These are phyloP conservation scores for Yamadazyma diospyri DNA, from an alignment of 1,139 yeast genomes.

Conservation along the genomic window DNA sequence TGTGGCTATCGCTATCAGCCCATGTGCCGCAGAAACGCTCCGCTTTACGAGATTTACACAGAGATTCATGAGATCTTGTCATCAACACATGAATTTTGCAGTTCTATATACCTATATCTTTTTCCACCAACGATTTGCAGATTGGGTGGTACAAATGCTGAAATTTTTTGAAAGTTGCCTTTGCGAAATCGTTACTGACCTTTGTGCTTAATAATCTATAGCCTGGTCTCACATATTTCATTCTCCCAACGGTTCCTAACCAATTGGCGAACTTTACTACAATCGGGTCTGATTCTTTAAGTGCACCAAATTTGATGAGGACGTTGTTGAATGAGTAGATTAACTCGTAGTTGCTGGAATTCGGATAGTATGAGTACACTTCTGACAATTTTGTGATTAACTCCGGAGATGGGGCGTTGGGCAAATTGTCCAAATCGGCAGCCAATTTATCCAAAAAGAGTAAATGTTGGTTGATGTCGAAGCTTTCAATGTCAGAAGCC, in stretches of 20 bases:
- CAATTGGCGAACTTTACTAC: constrained; percentile 29
- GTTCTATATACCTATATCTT: constrained; percentile 21
- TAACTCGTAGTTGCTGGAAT: constrained; percentile 31
- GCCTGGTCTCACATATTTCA: constrained; percentile 44
- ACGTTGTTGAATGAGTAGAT: constrained; percentile 30
- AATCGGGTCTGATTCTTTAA: constrained; percentile 15
- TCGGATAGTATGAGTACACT: constrained; percentile 24
- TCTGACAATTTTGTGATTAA: constrained; percentile 20
- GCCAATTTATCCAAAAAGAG: constrained; percentile 32
- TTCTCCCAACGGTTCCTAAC: constrained; percentile 42
- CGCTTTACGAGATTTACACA: too few species aligned
- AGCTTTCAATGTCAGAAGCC: constrained; percentile 20
- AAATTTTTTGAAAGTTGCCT: constrained; percentile 22
- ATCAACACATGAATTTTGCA: not conserved
- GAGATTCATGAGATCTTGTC: not conserved
- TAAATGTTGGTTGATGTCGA: constrained; percentile 34
- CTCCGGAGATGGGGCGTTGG: constrained; percentile 12
- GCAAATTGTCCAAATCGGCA: constrained; percentile 18
- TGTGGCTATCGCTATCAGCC: too few species aligned
- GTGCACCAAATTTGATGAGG: constrained; percentile 27
- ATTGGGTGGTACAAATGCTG: constrained; percentile 36
- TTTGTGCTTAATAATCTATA: constrained; percentile 26
- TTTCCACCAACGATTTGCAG: constrained; percentile 33
- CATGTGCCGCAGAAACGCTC: too few species aligned
- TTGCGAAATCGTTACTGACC: constrained; percentile 30